These are phyloP conservation scores for Dionaea muscipula DNA, from an alignment of 179 eudicot genomes.

Conservation along the genomic window DNA sequence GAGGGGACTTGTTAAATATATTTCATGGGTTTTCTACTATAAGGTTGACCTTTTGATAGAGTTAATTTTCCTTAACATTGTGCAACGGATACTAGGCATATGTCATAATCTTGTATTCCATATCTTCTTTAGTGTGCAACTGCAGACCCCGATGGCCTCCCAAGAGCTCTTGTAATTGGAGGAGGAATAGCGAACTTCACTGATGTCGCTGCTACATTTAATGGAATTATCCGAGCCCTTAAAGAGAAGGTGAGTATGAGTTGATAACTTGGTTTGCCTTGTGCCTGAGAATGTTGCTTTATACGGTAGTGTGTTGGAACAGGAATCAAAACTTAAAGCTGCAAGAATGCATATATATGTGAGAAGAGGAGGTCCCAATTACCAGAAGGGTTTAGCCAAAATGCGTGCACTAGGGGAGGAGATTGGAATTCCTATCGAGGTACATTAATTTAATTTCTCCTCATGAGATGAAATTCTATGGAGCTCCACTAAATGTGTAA, in stretches of 20 bases:
- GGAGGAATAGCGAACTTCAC: constrained; percentile 71
- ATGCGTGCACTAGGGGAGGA: constrained; percentile 56
- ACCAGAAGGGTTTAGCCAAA: constrained; percentile 50
- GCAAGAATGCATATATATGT: constrained; percentile 50
- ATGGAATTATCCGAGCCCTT: constrained; percentile 55
- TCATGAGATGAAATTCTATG: not conserved
- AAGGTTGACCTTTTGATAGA: too few species aligned
- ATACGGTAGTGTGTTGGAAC: not conserved
- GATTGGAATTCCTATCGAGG: constrained; percentile 61
- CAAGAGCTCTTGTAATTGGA: constrained; percentile 62
- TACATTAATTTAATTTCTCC: constrained; percentile 12
- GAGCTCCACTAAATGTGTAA: too few species aligned
- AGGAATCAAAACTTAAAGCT: constrained; percentile 65
- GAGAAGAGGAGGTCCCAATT: constrained; percentile 68
- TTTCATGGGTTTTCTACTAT: too few species aligned
- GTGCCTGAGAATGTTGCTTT: not conserved
- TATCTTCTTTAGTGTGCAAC: constrained; percentile 46
- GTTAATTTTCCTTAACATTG: too few species aligned
- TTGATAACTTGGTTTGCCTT: not conserved
- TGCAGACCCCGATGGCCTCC: constrained; percentile 52
- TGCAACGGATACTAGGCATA: too few species aligned
- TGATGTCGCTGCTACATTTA: constrained; percentile 62
- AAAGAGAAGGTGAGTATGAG: constrained; percentile 37
- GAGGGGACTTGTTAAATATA: too few species aligned
- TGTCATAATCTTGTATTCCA: not conserved